Percentiles rank a stretch among this genome's conserved stretches.
These are phyloP conservation scores for Sclerotinia borealis DNA, from an alignment of 2,329 filamentous ascomycete species.

Conservation along the genomic window DNA sequence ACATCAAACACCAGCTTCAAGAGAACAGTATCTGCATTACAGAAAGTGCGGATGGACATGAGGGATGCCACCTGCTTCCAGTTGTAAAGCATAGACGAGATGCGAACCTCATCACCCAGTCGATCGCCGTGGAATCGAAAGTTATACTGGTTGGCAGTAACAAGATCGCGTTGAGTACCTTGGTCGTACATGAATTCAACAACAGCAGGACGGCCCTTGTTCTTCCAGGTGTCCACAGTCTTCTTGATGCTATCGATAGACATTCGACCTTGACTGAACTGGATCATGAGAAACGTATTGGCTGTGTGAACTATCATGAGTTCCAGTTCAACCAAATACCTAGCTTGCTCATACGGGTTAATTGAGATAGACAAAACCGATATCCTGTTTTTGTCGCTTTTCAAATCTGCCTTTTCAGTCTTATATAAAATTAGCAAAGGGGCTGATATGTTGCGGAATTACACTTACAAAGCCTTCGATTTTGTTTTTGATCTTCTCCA, in stretches of 20 bases:
- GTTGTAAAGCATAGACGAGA: conserved; percentile 39
- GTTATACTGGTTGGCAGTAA: conserved; percentile 39
- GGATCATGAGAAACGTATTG: conserved; percentile 31
- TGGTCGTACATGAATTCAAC: conserved; percentile 48
- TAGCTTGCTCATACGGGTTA: conserved; percentile 26
- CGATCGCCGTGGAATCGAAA: conserved; percentile 41
- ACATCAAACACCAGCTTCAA: conserved; percentile 44
- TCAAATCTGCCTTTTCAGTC: conserved; percentile 31
- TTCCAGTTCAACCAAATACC: conserved; percentile 30
- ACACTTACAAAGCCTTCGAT: conserved; percentile 29
- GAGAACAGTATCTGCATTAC: conserved; percentile 42
- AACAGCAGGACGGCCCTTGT: conserved; percentile 42
- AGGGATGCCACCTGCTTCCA: conserved; percentile 43
- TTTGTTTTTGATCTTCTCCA: conserved; percentile 28
- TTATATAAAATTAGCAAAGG: conserved; percentile 11
- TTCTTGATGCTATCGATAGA: conserved; percentile 29
- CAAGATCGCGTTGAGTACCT: conserved; percentile 42
- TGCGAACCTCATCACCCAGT: conserved; percentile 34
- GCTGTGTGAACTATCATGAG: conserved; percentile 30
- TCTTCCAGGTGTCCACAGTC: conserved; percentile 34
- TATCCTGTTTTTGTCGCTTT: conserved; percentile 15
- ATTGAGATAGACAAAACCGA: conserved; percentile 26
- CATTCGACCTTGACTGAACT: conserved; percentile 30
- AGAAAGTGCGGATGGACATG: conserved; percentile 45
- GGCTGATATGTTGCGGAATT: neutral